These are phyloP conservation scores for Pseudopithomyces maydicus DNA, from an alignment of 2,329 filamentous ascomycete genomes.

Conservation along the genomic window DNA sequence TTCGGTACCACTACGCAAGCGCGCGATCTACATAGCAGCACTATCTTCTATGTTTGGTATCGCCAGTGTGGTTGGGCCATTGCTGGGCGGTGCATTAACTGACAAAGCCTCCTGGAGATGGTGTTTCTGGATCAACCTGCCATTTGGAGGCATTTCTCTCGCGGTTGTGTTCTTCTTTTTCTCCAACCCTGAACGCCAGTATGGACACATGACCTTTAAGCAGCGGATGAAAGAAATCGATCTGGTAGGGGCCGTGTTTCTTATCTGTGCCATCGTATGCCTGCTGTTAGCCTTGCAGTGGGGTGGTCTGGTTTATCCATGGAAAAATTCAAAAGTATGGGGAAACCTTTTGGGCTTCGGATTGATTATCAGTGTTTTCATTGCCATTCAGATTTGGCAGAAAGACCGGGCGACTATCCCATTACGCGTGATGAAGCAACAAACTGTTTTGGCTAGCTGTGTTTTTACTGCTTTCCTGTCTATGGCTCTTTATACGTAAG, in stretches of 20 bases:
- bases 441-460: slow-evolving; percentile 40
- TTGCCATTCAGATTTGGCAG: slow-evolving; percentile 28
- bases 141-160: slow-evolving; percentile 49
- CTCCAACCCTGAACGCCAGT: slow-evolving; percentile 30
- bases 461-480: slow-evolving; percentile 42
- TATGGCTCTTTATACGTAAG: slow-evolving; percentile 45
- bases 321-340: slow-evolving; percentile 17
- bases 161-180: slow-evolving; percentile 40
- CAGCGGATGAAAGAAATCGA: slow-evolving; percentile 46
- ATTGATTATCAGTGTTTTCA: slow-evolving; percentile 12
- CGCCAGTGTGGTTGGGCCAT: slow-evolving; percentile 47
- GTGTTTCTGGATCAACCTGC: slow-evolving; percentile 52
- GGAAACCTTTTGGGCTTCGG: slow-evolving; percentile 16
- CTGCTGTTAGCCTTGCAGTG: slow-evolving; percentile 23
- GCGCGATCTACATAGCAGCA: slow-evolving; percentile 48
- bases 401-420: slow-evolving; percentile 25
- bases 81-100: slow-evolving; percentile 50
- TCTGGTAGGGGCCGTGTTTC: slow-evolving; percentile 33
- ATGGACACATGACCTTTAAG: slow-evolving; percentile 35
- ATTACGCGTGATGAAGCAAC: slow-evolving; percentile 39
- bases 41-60: slow-evolving; percentile 47
- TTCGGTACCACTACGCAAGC: slow-evolving; percentile 48
- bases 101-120: slow-evolving; percentile 46
- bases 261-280: slow-evolving; percentile 41
- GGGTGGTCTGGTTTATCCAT: slow-evolving; percentile 19